phyloP scores from a whole-genome alignment of 352 stramenopile genomes.

The Globisporangium acanthophoron region DNA sequence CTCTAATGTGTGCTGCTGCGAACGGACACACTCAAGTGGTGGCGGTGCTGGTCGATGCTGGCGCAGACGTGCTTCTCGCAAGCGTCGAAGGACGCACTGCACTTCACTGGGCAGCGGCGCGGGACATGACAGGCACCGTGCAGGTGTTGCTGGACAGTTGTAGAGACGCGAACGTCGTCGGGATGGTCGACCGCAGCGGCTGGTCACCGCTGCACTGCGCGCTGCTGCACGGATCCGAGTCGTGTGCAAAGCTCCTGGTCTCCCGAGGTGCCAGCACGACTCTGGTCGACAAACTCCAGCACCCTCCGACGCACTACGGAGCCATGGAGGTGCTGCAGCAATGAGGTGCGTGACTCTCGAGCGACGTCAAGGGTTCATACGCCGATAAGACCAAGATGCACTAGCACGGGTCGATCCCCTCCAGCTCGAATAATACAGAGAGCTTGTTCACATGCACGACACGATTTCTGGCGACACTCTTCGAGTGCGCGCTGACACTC shows the following conservation, averaged over 20 bases:
- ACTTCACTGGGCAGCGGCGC: slow-evolving; percentile 56
- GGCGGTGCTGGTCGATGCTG: slow-evolving; percentile 28
- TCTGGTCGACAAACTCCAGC: slow-evolving; percentile 34
- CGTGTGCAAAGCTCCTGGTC: slow-evolving; percentile 26
- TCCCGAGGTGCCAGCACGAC: slow-evolving; percentile 25
- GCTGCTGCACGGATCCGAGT: slow-evolving; percentile 35
- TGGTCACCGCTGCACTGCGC: slow-evolving; percentile 67
- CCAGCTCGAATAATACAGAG: not conserved
- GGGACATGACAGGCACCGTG: slow-evolving; percentile 35
- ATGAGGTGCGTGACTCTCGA: no score
- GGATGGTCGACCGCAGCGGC: slow-evolving; percentile 29
- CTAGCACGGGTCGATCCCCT: no score
- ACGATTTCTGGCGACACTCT: no score
- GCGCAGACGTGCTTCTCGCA: slow-evolving; percentile 24
- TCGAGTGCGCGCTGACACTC: no score
- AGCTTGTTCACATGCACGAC: no score
- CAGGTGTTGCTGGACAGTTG: slow-evolving; percentile 26
- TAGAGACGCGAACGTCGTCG: slow-evolving; percentile 16
- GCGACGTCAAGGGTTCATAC: no score
- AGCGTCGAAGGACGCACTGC: slow-evolving; percentile 49
- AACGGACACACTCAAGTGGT: slow-evolving; percentile 49
- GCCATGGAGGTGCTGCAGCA: not conserved
- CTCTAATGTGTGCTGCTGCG: slow-evolving; percentile 47
- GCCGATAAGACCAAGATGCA: no score
- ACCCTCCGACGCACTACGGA: slow-evolving; percentile 10